phyloP scores from a whole-genome alignment of 768 basidiomycete species.

The Podaxis pistillaris region DNA sequence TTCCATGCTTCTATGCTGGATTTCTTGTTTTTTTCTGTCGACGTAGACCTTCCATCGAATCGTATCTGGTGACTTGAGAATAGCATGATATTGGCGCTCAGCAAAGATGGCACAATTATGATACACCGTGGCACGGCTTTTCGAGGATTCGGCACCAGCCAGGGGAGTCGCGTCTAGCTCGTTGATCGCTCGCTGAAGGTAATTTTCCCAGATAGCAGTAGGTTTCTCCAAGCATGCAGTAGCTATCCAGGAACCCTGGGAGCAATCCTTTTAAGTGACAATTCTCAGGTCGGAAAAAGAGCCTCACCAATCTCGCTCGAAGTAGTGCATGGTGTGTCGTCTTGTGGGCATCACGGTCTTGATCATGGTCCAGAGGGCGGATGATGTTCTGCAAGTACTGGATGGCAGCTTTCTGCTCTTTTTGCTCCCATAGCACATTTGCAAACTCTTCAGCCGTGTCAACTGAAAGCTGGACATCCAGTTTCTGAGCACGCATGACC shows the following conservation, averaged over 20 bases:
- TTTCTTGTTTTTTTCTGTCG: constrained; percentile 70
- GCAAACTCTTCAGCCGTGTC: constrained; percentile 80
- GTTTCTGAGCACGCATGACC: constrained; percentile 67
- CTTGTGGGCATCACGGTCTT: constrained; percentile 29
- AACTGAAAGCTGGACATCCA: constrained; percentile 45
- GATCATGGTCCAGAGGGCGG: constrained; percentile 13
- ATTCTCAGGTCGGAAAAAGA: neutral
- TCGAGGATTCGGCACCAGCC: constrained; percentile 5
- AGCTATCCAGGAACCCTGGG: constrained; percentile 87
- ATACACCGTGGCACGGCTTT: constrained; percentile 58
- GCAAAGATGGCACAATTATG: constrained; percentile 88
- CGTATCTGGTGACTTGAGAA: constrained; percentile 67
- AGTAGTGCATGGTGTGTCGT: constrained; percentile 25
- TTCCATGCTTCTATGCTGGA: constrained; percentile 49
- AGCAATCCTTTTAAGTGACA: neutral
- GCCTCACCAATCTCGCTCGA: constrained; percentile 64
- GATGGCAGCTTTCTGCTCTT: constrained; percentile 83
- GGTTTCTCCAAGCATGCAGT: constrained; percentile 84
- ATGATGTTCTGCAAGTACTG: constrained; percentile 54
- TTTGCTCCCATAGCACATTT: constrained; percentile 84
- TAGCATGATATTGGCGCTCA: constrained; percentile 78
- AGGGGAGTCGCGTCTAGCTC: constrained; percentile 23
- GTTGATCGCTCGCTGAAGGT: constrained; percentile 63
- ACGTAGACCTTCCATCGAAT: constrained; percentile 68
- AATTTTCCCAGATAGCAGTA: constrained; percentile 61